Conservation (phyloP, 2,329 filamentous ascomycete genomes). For the Ophiostoma sp. region DNA sequence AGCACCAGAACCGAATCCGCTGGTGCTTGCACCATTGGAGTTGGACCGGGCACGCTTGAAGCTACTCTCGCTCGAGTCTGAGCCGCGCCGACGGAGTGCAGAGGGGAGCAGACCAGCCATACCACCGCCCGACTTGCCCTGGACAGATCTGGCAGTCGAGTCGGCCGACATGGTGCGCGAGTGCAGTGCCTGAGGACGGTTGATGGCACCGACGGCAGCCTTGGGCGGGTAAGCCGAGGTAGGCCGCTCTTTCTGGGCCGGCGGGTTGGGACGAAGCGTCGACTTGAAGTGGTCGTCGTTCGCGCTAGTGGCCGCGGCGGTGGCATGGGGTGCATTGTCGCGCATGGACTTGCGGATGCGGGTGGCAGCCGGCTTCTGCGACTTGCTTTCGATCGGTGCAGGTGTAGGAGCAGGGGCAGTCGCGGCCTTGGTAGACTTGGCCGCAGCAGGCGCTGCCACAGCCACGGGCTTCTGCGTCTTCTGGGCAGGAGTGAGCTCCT, state of each 20-base stretch:
- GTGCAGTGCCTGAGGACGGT: conserved; percentile 18
- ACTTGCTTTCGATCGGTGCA: neutral
- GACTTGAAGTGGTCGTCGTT: neutral
- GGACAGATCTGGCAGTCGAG: conserved; percentile 32
- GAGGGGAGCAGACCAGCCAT: conserved; percentile 34
- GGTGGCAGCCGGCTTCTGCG: conserved; percentile 28
- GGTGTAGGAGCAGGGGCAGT: conserved; percentile 34
- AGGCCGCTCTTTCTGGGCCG: neutral
- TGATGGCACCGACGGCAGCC: conserved; percentile 10
- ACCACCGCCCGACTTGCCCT: neutral
- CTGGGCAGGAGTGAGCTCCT: conserved; percentile 33
- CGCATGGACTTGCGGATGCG: conserved; percentile 23
- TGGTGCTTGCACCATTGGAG: neutral
- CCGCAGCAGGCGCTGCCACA: neutral
- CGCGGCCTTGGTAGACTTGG: neutral
- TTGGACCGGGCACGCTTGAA: conserved; percentile 61
- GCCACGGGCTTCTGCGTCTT: neutral
- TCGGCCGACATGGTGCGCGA: conserved; percentile 38
- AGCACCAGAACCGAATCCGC: conserved; percentile 25
- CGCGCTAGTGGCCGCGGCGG: neutral
- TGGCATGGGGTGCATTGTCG: conserved; percentile 1
- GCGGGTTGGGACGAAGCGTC: neutral
- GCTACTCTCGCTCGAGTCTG: conserved; percentile 75
- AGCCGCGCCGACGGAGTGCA: conserved; percentile 53
- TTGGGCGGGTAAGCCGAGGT: conserved; percentile 7